These are phyloP conservation scores for Pseudonitzschia multiseries DNA, from an alignment of 108 stramenopile genomes.

Conservation along the genomic window DNA sequence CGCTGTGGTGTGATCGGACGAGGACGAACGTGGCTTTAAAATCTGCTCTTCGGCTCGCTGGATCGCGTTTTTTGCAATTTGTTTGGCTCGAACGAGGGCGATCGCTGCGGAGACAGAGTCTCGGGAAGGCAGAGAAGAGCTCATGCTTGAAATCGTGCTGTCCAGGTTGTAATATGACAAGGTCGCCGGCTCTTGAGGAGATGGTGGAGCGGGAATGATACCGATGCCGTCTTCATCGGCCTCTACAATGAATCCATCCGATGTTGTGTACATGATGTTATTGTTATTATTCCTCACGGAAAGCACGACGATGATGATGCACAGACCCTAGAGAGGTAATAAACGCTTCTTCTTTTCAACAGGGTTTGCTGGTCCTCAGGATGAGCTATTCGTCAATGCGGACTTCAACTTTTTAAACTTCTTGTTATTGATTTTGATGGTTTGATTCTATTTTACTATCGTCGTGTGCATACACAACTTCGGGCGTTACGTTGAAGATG, in stretches of 20 bases:
- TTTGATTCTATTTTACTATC: no score
- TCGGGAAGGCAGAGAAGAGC: conserved; percentile 20
- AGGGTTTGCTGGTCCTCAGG: no score
- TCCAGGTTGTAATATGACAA: neutral
- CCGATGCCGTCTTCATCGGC: neutral
- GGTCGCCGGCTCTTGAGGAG: neutral
- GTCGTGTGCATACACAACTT: no score
- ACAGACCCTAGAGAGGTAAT: no score
- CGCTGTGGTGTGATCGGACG: conserved; percentile 4
- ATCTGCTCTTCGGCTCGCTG: neutral
- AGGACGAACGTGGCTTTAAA: neutral
- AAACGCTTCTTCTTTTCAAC: no score
- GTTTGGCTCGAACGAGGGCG: conserved; percentile 38
- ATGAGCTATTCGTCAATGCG: no score
- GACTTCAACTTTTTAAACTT: no score
- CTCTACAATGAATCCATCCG: neutral
- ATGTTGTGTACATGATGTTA: neutral
- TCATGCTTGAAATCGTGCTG: neutral
- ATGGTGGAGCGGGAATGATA: neutral
- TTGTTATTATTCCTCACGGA: neutral
- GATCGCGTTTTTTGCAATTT: conserved; percentile 16
- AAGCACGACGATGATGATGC: no score
- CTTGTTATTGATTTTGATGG: no score
- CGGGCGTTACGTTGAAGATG: no score
- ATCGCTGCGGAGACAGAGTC: conserved; percentile 41